Percentiles rank a stretch among this genome's conserved stretches.
Evolutionary conservation across 2,329 filamentous ascomycete genomes (phyloP).

Genomic region (Cercospora sesami): DNA sequence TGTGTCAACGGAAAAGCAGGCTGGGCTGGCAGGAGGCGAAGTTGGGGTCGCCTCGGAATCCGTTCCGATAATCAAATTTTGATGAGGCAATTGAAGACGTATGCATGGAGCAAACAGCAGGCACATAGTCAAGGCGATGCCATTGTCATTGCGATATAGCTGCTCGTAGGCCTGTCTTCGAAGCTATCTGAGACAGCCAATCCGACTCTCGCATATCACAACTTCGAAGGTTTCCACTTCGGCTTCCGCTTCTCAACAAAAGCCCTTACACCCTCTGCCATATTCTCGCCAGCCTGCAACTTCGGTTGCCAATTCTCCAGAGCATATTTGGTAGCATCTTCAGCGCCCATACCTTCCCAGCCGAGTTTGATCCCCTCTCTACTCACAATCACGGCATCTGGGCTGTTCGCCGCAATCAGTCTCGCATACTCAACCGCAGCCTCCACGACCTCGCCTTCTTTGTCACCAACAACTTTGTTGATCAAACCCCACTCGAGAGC

Average conservation of each 20-base stretch:
- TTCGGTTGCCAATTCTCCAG: slow-evolving; percentile 59
- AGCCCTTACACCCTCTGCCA: slow-evolving; percentile 70
- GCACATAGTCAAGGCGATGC: not conserved
- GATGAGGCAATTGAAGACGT: not conserved
- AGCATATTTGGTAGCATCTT: slow-evolving; percentile 60
- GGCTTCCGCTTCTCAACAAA: slow-evolving; percentile 65
- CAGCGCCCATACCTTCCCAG: slow-evolving; percentile 68
- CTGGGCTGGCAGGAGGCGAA: not conserved
- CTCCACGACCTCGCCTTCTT: slow-evolving; percentile 49
- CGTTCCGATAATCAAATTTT: slow-evolving; percentile 2
- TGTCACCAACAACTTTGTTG: slow-evolving; percentile 59
- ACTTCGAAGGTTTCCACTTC: slow-evolving; percentile 27
- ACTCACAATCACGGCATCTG: slow-evolving; percentile 73
- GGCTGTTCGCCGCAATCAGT: slow-evolving; percentile 62
- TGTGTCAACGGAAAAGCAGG: not conserved
- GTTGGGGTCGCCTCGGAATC: not conserved
- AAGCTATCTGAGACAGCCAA: not conserved
- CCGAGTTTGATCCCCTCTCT: slow-evolving; percentile 70
- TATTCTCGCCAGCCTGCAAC: slow-evolving; percentile 68
- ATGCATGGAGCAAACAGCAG: not conserved
- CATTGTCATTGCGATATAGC: not conserved
- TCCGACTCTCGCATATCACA: slow-evolving; percentile 13
- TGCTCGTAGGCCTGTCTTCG: not conserved
- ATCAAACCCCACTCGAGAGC: slow-evolving; percentile 67
- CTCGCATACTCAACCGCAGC: slow-evolving; percentile 63